Evolutionary conservation across 2,329 filamentous ascomycete genomes (phyloP).

Genomic region (Cladosporium sp.): DNA sequence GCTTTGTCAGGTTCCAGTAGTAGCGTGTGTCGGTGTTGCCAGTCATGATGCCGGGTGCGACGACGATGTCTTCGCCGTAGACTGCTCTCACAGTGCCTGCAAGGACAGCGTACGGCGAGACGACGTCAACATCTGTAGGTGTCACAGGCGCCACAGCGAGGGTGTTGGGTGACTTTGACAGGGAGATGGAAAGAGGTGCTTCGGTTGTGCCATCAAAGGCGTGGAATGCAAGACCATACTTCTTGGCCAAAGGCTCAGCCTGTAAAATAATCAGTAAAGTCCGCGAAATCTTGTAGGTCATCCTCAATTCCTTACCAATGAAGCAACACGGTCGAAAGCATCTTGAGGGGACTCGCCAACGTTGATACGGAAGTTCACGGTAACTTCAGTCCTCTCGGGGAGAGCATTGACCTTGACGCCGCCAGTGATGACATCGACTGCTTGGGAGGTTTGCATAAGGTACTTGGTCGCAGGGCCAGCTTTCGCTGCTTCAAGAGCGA

Average conservation of each 20-base stretch:
- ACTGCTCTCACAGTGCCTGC: conserved; percentile 48
- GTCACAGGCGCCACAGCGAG: conserved; percentile 40
- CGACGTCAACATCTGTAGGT: conserved; percentile 40
- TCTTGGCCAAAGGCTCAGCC: conserved; percentile 47
- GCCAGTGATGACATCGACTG: conserved; percentile 56
- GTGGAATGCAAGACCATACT: conserved; percentile 52
- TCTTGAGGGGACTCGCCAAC: conserved; percentile 53
- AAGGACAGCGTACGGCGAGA: conserved; percentile 38
- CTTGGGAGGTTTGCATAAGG: conserved; percentile 60
- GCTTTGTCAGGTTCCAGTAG: conserved; percentile 40
- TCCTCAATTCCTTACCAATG: conserved; percentile 40
- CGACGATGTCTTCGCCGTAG: conserved; percentile 46
- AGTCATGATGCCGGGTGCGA: conserved; percentile 41
- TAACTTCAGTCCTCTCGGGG: conserved; percentile 55
- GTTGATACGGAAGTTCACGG: conserved; percentile 61
- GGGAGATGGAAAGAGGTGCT: conserved; percentile 36
- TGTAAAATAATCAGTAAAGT: background rate
- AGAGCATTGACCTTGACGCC: conserved; percentile 62
- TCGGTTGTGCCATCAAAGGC: conserved; percentile 49
- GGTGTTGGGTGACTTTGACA: conserved; percentile 31
- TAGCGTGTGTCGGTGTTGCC: conserved; percentile 41
- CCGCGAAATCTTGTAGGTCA: background rate
- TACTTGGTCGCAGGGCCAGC: conserved; percentile 50
- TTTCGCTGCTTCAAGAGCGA: conserved; percentile 42
- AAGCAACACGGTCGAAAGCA: conserved; percentile 50